phyloP scores from a whole-genome alignment of 257 asterid genomes.

The Agastache rugosa region DNA sequence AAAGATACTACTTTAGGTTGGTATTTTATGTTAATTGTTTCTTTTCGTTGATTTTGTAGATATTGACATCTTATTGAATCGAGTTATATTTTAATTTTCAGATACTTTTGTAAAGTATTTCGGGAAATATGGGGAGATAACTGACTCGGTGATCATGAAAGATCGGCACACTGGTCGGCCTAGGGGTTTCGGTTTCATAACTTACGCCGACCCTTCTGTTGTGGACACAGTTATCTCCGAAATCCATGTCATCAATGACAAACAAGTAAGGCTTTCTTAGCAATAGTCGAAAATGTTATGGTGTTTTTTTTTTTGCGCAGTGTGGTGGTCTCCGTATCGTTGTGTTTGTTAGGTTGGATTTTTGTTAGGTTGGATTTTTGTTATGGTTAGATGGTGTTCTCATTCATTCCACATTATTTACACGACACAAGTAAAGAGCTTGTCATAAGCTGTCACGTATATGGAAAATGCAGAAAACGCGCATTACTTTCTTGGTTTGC shows the following conservation, averaged over 20 bases:
- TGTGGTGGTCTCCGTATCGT: not conserved
- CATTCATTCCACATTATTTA: not conserved
- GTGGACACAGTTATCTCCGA: conserved; percentile 91
- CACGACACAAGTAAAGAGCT: not conserved
- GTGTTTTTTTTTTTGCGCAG: not conserved
- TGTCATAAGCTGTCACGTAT: too few species aligned
- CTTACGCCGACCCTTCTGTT: conserved; percentile 78
- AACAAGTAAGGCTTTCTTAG: conserved; percentile 63
- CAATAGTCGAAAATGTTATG: not conserved
- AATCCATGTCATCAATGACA: conserved; percentile 85
- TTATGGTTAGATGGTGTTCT: not conserved
- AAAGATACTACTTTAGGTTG: conserved; percentile 83
- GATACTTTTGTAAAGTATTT: conserved; percentile 92
- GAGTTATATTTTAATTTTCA: conserved; percentile 22
- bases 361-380: not conserved
- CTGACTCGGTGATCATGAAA: conserved; percentile 95
- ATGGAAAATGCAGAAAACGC: too few species aligned
- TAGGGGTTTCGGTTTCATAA: conserved; percentile 92
- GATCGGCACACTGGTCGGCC: conserved; percentile 93
- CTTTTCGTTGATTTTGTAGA: not conserved
- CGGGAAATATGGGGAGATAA: conserved; percentile 95
- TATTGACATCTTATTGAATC: not conserved
- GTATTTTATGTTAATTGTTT: conserved; percentile 8
- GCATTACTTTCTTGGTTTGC: not conserved
- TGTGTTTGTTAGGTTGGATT: not conserved